phyloP scores from a whole-genome alignment of 2,329 filamentous ascomycete species.

The Botrytis squamosa region DNA sequence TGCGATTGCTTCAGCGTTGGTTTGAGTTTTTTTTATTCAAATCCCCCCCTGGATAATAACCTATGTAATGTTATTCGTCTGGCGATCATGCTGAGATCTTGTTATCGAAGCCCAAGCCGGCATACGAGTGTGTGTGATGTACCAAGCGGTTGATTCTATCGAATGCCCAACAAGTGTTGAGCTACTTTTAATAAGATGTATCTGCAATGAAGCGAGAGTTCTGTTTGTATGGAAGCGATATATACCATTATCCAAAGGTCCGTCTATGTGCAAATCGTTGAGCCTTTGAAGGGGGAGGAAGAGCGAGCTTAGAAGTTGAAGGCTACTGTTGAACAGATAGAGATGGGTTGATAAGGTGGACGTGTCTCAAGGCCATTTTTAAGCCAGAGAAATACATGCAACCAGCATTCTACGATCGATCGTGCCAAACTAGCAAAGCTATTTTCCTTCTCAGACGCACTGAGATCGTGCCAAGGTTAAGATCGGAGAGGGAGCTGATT shows the following conservation, averaged over 20 bases:
- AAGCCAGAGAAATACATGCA: not conserved
- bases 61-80: not conserved
- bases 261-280: not conserved
- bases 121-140: not conserved
- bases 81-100: not conserved
- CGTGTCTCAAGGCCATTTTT: accelerated
- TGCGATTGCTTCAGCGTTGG: not conserved
- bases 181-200: not conserved
- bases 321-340: not conserved
- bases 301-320: not conserved
- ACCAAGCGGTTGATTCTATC: not conserved
- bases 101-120: not conserved
- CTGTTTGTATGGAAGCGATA: accelerated
- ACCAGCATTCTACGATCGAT: not conserved
- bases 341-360: not conserved
- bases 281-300: not conserved
- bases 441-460: not conserved
- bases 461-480: no score
- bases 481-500: no score
- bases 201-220: not conserved
- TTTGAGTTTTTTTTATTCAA: not conserved
- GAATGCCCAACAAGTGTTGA: not conserved
- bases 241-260: accelerated
- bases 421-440: not conserved
- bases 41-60: no score